Base-by-base conservation (phyloP, 768 basidiomycete species). In the Pleurotus tuber-regium region DNA sequence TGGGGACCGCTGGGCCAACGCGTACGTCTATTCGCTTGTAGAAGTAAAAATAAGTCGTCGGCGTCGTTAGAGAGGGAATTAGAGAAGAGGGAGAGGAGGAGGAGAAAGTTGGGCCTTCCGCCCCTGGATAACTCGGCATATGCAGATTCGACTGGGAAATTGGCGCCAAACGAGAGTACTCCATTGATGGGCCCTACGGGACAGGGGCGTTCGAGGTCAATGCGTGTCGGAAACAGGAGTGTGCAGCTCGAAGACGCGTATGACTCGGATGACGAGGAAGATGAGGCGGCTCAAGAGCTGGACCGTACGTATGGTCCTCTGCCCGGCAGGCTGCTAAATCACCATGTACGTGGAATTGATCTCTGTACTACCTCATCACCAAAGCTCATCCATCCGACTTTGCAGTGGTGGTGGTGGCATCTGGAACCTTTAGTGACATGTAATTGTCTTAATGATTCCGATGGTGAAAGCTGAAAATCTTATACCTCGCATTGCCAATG, bases 321-420 rank as follows among this genome's bases (percentile, higher is more conserved):
- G 87, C 87, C 89, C 0, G 65, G 67, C 58, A 77, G 88, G 60
- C 61, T 87, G 53, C 58, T 87, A n/a, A 90, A 89, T 67, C 70
- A 71, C 57, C 82, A 82, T 66, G 89, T 90, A 66, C 57, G 84
- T 74, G 10, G 5, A n/a, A n/a, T n/a, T n/a, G n/a, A n/a, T n/a
- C n/a, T n/a, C n/a, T n/a, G n/a, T n/a, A n/a, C n/a, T n/a, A n/a
- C n/a, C n/a, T n/a, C n/a, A n/a, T n/a, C n/a, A n/a, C n/a, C 9
- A 43, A 16, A 24, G 16, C 39, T 41, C 28, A 36, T 36, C 8
- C 26, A 18, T 29, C 48, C 47, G 30, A 3, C 5, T 23, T 39
- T 26, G 12, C 56, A 91, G 89, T 91, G 89, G 89, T 92, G 90
- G 89, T 82, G 84, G 84, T 87, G 85, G 86, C 79, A 82, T 49